Evolutionary conservation across 2,329 filamentous ascomycete genomes (phyloP).

Genomic region (Acrocalymma vagum): DNA sequence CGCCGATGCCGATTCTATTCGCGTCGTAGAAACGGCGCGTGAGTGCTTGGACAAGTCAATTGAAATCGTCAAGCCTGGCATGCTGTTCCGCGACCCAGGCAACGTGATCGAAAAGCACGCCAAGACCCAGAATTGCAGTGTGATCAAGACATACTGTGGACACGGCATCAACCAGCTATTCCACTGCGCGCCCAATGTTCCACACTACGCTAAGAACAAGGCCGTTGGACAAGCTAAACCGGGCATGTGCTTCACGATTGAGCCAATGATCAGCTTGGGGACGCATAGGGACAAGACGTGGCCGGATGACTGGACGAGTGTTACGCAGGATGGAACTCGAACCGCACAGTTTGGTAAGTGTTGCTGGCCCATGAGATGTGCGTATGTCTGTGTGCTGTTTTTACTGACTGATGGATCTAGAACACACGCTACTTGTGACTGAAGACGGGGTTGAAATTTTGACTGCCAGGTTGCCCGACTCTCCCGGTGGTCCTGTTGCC

Average conservation of each 20-base stretch:
- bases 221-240: conserved; percentile 92
- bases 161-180: conserved; percentile 95
- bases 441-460: conserved; percentile 83
- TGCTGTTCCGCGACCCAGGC: conserved; percentile 90
- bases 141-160: conserved; percentile 95
- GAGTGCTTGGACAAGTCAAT: conserved; percentile 93
- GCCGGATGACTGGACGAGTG: conserved; percentile 99
- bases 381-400: too few species aligned
- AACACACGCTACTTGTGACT: conserved; percentile 85
- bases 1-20: conserved; percentile 84
- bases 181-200: conserved; percentile 92
- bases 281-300: conserved; percentile 93
- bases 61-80: conserved; percentile 89
- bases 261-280: conserved; percentile 96
- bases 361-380: too few species aligned
- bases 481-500: conserved; percentile 76
- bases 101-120: conserved; percentile 96
- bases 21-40: conserved; percentile 88
- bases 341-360: conserved; percentile 89
- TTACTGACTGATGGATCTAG: conserved; percentile 52
- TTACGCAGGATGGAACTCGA: conserved; percentile 85
- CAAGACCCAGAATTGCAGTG: conserved; percentile 83
- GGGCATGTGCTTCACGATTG: conserved; percentile 98
- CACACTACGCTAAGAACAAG: conserved; percentile 99
- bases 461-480: conserved; percentile 76